A percentile compares a stretch with the other conserved stretches of the same genome.
Conservation (phyloP, 2,329 filamentous ascomycete genomes). For the Harringtonia aguacate region DNA sequence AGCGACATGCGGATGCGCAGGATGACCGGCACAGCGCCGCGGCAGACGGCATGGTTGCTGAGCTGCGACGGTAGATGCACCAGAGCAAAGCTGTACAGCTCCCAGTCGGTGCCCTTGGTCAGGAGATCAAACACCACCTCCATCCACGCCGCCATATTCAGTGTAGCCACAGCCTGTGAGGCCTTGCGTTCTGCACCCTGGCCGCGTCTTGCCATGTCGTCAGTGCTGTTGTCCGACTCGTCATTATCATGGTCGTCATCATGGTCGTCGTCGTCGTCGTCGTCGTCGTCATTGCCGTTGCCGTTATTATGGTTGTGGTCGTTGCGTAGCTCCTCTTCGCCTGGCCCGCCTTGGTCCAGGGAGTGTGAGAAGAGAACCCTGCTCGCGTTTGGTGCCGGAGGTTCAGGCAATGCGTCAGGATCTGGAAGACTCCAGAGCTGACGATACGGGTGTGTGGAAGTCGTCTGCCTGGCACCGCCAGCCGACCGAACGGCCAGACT, state of each 20-base stretch:
- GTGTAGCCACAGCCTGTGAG: constrained; percentile 14
- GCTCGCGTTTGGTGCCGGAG: constrained; percentile 34
- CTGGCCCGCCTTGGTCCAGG: constrained; percentile 1
- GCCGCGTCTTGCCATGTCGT: not conserved
- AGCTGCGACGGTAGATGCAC: constrained; percentile 81
- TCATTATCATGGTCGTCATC: not conserved
- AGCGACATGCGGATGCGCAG: constrained; percentile 63
- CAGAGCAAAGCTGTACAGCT: constrained; percentile 82
- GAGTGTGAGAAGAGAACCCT: constrained; percentile 36
- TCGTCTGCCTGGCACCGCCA: constrained; percentile 24
- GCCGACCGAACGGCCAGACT: constrained; percentile 26
- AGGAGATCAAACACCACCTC: constrained; percentile 66
- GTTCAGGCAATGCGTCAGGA: constrained; percentile 40
- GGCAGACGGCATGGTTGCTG: constrained; percentile 80
- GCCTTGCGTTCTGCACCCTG: not conserved
- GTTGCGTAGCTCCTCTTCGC: no score
- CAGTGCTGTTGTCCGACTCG: not conserved
- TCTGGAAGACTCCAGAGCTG: constrained; percentile 51
- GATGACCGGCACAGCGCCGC: constrained; percentile 61
- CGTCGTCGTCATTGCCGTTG: not conserved
- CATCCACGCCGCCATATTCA: constrained; percentile 62
- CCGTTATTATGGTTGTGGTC: not conserved
- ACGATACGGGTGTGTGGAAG: constrained; percentile 26
- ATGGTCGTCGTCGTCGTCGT: not conserved
- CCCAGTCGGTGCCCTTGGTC: constrained; percentile 71